Conservation (phyloP, 371 early-diverging fungal genomes). For the Nematocida sp. region DNA sequence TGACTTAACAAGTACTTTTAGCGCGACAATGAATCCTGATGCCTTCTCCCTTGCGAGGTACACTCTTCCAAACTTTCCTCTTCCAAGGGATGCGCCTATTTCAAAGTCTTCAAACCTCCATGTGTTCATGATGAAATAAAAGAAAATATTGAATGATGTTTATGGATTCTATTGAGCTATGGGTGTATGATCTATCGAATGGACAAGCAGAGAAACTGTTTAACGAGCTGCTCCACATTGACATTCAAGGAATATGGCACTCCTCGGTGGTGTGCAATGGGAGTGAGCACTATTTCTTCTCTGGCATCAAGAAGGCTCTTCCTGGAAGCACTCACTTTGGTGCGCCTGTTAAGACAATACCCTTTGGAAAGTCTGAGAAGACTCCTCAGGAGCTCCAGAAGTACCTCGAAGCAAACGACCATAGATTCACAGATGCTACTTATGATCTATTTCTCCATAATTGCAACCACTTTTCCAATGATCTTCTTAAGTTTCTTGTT, state of each 20-base stretch:
- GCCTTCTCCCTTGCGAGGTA: conserved; percentile 83
- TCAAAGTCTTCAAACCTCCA: conserved; percentile 82
- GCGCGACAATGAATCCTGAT: conserved; percentile 76
- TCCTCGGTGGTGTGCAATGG: conserved; percentile 81
- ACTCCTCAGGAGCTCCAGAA: conserved; percentile 52
- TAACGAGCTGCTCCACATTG: conserved; percentile 20
- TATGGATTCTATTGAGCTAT: conserved; percentile 20
- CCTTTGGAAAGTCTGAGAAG: conserved; percentile 57
- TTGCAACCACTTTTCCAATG: conserved; percentile 66
- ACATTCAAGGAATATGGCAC: conserved; percentile 69
- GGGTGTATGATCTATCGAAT: conserved; percentile 54
- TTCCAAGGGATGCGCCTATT: conserved; percentile 80
- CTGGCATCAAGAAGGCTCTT: conserved; percentile 67
- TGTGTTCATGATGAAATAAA: conserved; percentile 51
- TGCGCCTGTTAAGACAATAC: conserved; percentile 31
- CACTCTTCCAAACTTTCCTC: conserved; percentile 92
- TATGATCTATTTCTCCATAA: conserved; percentile 65
- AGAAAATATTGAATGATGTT: conserved; percentile 16
- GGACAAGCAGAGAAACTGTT: neutral
- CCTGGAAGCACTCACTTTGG: conserved; percentile 59
- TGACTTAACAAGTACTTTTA: conserved; percentile 81
- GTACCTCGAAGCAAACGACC: conserved; percentile 45
- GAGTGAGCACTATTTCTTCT: conserved; percentile 77
- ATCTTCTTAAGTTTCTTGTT: conserved; percentile 49
- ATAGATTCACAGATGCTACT: conserved; percentile 47